A percentile compares a stretch with the other conserved stretches of the same genome.
Evolutionary conservation across 371 early-diverging fungal species (phyloP).

Genomic region (Mucor mucedo): DNA sequence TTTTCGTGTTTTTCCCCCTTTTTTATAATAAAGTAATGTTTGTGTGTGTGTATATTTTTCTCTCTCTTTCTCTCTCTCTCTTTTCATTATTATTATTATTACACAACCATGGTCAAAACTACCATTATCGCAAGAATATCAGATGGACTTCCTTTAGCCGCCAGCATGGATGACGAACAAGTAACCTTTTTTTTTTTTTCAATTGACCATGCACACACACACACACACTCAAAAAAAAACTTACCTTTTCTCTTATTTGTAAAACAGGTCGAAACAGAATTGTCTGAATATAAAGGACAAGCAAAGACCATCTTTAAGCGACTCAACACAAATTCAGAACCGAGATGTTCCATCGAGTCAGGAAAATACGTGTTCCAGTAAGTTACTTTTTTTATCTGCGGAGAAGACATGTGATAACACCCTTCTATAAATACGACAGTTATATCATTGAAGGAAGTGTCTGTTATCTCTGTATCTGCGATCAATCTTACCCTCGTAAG

Average conservation of each 20-base stretch:
- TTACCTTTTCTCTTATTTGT: background rate
- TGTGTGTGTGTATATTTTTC: background rate
- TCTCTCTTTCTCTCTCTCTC: slow-evolving; percentile 7
- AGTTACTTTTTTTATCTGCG: slow-evolving; percentile 23
- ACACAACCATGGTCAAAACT: slow-evolving; percentile 83
- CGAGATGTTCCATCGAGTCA: slow-evolving; percentile 94
- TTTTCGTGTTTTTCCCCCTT: background rate
- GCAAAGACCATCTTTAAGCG: slow-evolving; percentile 91
- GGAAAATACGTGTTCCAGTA: slow-evolving; percentile 89
- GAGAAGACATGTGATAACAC: background rate
- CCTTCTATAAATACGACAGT: too few relatives aligned
- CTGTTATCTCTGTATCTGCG: slow-evolving; percentile 93
- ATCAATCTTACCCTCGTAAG: slow-evolving; percentile 93
- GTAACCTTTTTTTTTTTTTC: too few relatives aligned
- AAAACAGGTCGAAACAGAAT: slow-evolving; percentile 71
- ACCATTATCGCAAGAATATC: slow-evolving; percentile 93
- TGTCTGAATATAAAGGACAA: slow-evolving; percentile 92
- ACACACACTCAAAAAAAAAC: background rate
- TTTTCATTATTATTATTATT: background rate
- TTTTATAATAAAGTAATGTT: background rate
- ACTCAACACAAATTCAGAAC: slow-evolving; percentile 85
- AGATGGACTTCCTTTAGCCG: slow-evolving; percentile 95
- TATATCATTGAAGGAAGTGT: slow-evolving; percentile 94
- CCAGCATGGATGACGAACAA: slow-evolving; percentile 97
- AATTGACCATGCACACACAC: background rate